These are phyloP conservation scores for Globisporangium orthogonon DNA, from an alignment of 352 stramenopile species.

Conservation along the genomic window DNA sequence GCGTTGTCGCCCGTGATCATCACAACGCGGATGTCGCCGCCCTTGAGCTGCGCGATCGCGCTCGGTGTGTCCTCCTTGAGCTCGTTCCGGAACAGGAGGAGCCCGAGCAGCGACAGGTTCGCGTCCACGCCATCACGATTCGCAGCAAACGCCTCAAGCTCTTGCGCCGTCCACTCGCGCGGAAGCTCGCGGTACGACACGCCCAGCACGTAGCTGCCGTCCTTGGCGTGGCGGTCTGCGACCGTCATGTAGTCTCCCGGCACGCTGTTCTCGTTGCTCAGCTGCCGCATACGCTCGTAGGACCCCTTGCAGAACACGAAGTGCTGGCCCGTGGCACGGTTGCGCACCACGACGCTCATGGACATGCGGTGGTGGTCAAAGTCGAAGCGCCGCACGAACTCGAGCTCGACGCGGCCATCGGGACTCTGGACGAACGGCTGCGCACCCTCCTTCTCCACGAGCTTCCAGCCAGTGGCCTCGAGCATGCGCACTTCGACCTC, in stretches of 20 bases:
- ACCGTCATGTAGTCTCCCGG: slow-evolving; percentile 64
- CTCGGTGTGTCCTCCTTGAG: slow-evolving; percentile 62
- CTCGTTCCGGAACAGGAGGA: slow-evolving; percentile 82
- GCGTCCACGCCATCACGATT: too few relatives aligned
- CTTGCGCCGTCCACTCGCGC: too few relatives aligned
- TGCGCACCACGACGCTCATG: slow-evolving; percentile 85
- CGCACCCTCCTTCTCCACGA: slow-evolving; percentile 45
- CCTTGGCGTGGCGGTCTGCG: slow-evolving; percentile 51
- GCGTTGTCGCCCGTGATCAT: slow-evolving; percentile 84
- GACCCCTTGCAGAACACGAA: slow-evolving; percentile 89
- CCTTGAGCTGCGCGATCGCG: slow-evolving; percentile 61
- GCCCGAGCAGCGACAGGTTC: slow-evolving; percentile 24
- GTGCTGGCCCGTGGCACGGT: slow-evolving; percentile 40
- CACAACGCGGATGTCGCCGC: slow-evolving; percentile 49
- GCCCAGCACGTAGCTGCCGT: slow-evolving; percentile 87
- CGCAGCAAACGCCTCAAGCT: too few relatives aligned
- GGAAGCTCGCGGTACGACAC: slow-evolving; percentile 30
- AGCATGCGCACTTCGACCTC: slow-evolving; percentile 89
- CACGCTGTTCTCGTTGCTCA: slow-evolving; percentile 20
- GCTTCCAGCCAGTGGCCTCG: slow-evolving; percentile 56
- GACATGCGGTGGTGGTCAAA: slow-evolving; percentile 91
- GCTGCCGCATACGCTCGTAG: slow-evolving; percentile 71
- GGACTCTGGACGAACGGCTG: slow-evolving; percentile 36
- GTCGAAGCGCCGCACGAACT: slow-evolving; percentile 88
- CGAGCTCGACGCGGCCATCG: slow-evolving; percentile 35